Percentiles rank a stretch among this genome's conserved stretches.
Evolutionary conservation across 305 asterid species (phyloP).

Genomic region (Salvia sclarea): DNA sequence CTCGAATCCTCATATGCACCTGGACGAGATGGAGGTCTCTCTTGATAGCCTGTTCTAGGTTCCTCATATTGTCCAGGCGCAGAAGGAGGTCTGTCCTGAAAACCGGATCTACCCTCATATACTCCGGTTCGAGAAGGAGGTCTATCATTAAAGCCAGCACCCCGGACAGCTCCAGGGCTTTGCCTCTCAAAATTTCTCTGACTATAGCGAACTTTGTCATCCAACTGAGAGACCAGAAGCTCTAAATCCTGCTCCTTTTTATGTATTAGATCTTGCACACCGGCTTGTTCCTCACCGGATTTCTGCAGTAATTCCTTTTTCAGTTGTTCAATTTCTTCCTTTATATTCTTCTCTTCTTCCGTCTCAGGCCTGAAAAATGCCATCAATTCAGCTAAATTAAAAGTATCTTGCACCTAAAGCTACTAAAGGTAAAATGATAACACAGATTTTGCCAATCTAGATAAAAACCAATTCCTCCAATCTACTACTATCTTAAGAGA

Average conservation of each 20-base stretch:
- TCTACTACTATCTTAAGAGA: background rate
- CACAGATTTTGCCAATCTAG: background rate
- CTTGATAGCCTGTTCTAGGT: conserved; percentile 44
- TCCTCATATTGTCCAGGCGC: conserved; percentile 51
- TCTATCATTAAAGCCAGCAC: conserved; percentile 49
- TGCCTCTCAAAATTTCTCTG: conserved; percentile 75
- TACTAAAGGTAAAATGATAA: background rate
- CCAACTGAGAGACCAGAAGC: conserved; percentile 63
- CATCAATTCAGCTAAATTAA: conserved; percentile 31
- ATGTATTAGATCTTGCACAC: conserved; percentile 47
- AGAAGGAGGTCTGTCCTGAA: conserved; percentile 57
- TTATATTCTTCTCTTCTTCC: conserved; percentile 83
- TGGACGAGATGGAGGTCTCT: conserved; percentile 54
- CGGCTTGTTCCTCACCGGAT: conserved; percentile 49
- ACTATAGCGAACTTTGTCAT: conserved; percentile 78
- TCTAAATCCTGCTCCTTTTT: conserved; percentile 72
- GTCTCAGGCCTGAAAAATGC: conserved; percentile 72
- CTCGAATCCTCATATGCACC: conserved; percentile 55
- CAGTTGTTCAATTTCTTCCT: conserved; percentile 73
- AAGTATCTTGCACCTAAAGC: background rate
- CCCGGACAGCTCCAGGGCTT: conserved; percentile 72
- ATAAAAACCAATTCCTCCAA: background rate
- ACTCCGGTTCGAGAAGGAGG: conserved; percentile 59
- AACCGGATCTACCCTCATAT: conserved; percentile 52
- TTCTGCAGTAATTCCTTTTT: conserved; percentile 52